Evolutionary conservation across 768 basidiomycete species (phyloP).

Genomic region (Mycena sanguinolenta): DNA sequence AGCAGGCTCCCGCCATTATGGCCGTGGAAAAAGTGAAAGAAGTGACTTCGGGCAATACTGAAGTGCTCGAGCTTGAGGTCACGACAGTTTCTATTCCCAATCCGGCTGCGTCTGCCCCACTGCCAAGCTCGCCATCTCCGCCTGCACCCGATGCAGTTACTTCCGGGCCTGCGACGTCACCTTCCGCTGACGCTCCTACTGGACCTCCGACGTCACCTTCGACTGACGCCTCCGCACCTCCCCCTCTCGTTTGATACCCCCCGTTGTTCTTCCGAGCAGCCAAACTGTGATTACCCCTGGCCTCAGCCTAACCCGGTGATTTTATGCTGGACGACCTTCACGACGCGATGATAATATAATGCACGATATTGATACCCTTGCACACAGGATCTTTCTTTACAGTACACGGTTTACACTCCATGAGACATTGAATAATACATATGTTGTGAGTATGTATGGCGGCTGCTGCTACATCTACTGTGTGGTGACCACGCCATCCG

Average conservation of each 20-base stretch:
- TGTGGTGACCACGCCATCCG: slow-evolving; percentile 53
- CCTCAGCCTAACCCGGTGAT: slow-evolving; percentile 25
- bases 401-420: slow-evolving; percentile 16
- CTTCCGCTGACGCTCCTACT: slow-evolving; percentile 17
- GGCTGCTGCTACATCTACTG: slow-evolving; percentile 42
- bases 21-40: slow-evolving; percentile 30
- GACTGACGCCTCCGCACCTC: too few species aligned
- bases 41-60: not conserved
- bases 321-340: slow-evolving; percentile 9
- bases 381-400: slow-evolving; percentile 3
- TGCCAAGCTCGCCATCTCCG: not conserved
- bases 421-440: slow-evolving; percentile 2
- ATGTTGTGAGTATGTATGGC: slow-evolving; percentile 6
- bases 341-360: slow-evolving; percentile 23
- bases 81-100: slow-evolving; percentile 29
- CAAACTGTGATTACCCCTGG: slow-evolving; percentile 22
- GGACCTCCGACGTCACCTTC: slow-evolving; percentile 42
- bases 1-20: slow-evolving; percentile 40
- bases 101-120: slow-evolving; percentile 18
- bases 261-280: slow-evolving; percentile 18
- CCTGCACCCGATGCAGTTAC: slow-evolving; percentile 7
- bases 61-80: not conserved
- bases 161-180: not conserved
- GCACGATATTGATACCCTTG: slow-evolving; percentile 7
- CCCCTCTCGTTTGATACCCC: slow-evolving; percentile 32